Conservation (phyloP, 1,284 basidiomycete genomes). For the Rhodotorula mucilaginosa region DNA sequence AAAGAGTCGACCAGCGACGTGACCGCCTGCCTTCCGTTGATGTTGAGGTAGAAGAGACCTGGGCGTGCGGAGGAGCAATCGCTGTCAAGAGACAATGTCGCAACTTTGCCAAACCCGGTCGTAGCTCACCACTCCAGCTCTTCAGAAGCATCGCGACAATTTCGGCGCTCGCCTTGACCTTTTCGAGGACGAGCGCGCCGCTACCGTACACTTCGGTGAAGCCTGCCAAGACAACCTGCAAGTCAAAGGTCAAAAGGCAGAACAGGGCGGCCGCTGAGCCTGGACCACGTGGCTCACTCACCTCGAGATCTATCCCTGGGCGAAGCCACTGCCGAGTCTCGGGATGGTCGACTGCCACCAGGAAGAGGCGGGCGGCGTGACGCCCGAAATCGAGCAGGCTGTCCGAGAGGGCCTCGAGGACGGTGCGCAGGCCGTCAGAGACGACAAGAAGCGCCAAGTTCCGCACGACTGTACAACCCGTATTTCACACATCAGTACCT, state of each 20-base stretch:
- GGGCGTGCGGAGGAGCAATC: conserved; percentile 14
- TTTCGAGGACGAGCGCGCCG: conserved; percentile 67
- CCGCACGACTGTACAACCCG: conserved; percentile 54
- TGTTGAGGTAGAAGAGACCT: conserved; percentile 92
- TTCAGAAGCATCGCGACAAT: conserved; percentile 80
- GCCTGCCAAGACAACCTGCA: conserved; percentile 65
- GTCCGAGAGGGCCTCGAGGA: conserved; percentile 81
- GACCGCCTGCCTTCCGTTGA: conserved; percentile 82
- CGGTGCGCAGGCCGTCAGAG: conserved; percentile 80
- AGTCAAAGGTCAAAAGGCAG: neutral
- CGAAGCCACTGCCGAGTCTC: conserved; percentile 73
- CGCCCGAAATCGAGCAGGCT: conserved; percentile 77
- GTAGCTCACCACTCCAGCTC: conserved; percentile 83
- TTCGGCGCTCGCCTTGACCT: conserved; percentile 69
- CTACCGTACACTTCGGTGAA: conserved; percentile 89
- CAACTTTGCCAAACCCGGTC: too few species aligned
- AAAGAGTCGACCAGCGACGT: conserved; percentile 80
- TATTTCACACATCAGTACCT: neutral
- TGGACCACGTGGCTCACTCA: conserved; percentile 48
- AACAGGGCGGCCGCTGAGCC: neutral
- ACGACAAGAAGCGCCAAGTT: conserved; percentile 79
- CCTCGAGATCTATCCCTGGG: conserved; percentile 86
- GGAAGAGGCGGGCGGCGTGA: conserved; percentile 77
- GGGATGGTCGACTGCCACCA: conserved; percentile 83
- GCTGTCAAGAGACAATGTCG: neutral